Base-by-base conservation (phyloP, 106 monocot genomes). In the Alisma plantagoaquatica region DNA sequence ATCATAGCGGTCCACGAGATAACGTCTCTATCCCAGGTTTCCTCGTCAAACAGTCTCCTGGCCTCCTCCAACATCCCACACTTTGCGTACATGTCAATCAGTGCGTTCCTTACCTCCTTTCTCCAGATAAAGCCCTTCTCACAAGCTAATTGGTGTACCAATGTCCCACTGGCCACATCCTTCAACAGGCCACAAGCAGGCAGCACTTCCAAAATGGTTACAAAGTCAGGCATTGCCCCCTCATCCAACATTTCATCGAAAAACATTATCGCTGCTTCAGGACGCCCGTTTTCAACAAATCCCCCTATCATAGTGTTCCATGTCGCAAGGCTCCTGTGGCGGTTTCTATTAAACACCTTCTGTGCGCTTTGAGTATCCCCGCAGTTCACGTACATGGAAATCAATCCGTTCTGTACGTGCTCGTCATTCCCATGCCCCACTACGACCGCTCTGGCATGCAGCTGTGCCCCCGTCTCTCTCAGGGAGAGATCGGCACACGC, bases 1-100 rank as follows among this genome's bases (percentile, higher is more conserved):
- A 92, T 92, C 75, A 92, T 82, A 2, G 76, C 10, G 17, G 85
- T 86, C 76, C 77, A 87, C 15, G 75, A 66, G 1, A 93, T 53
- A 30, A 83, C 77, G 65, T 93, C 83, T 2, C 47, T 68, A 10
- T 66, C 68, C 0, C 49, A 56, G 16, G 2, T 44, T 20, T 28
- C 53, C n/a, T 71, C 65, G 38, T 79, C 71, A 33, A 93, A 93
- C 7, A 82, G 53, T 20, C 54, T 66, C 56, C 68, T 56, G 47
- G 92, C 86, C 42, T 72, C 72, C 18, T 58, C 59, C 60, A 93
- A 66, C 22, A 51, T 60, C 41, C 87, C 79, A 3, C 79, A 77
- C 43, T 83, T 93, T 3, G 72, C 65, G 48, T 87, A 93, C 83
- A 87, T 93, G 53, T 93, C 92, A 14, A 87, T 79, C 56, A 93